Base-by-base conservation (phyloP, 345 rosid species). In the Jatropha curcas region DNA sequence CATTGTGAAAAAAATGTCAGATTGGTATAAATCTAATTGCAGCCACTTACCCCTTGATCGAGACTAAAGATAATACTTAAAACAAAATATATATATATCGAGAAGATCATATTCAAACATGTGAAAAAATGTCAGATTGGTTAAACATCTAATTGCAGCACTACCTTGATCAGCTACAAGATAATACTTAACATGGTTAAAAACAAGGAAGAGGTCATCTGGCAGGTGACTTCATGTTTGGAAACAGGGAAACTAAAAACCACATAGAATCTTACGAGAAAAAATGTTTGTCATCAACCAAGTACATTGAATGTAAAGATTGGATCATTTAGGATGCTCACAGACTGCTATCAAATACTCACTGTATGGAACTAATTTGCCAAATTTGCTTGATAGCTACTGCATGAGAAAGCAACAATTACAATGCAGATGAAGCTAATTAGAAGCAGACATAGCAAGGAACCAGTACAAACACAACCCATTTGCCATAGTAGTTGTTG, bases 401-500 rank as follows among this genome's bases (percentile, higher is more conserved):
- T 7, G 31, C 59, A 25, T 24, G 22, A 4, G 13, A 2, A 3
- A 30, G 53, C 35, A 14, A 14, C 16, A 28, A 19, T 28, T 5
- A n/a, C 37, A 46, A 66, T 28, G 33, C 16, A 53, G 13, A 56
- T 55, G 20, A 6, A 14, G 55, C 39, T 17, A 19, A 63, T 51
- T 51, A 12, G 37, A 22, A 34, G 43, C 14, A 33, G 25, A 6
- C 22, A 51, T 0, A 51, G 7, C 13, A 64, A 62, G 53, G 30
- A 61, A 39, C 41, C 17, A 27, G 50, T 31, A 43, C 51, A 33
- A 62, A 27, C 37, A 76, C 50, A 45, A n/a, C 19, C 33, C 50
- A 64, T n/a, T 67, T 72, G 45, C 51, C 58, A 56, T 55, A 70
- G 39, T 52, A 65, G 43, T 56, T 39, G 39, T 52, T 35, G 46